These are phyloP conservation scores for Entomortierella chlamydospora DNA, from an alignment of 192 early-diverging fungal species.

Conservation along the genomic window DNA sequence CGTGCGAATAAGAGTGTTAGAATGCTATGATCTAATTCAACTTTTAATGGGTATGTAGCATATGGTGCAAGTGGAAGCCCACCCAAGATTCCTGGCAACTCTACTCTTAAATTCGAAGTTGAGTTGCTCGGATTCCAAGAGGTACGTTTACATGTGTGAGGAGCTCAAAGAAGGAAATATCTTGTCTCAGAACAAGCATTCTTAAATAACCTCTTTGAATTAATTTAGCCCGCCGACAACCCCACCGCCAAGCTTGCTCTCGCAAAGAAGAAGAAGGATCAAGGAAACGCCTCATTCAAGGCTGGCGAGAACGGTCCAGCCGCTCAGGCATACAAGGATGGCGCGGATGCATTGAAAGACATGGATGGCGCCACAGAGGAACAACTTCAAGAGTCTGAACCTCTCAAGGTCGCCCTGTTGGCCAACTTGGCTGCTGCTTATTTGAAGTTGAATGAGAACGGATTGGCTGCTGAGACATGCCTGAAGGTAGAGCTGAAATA, in stretches of 20 bases:
- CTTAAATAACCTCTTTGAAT: too few species aligned
- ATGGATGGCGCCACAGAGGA: conserved; percentile 28
- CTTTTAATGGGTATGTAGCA: conserved; percentile 15
- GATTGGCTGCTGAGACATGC: conserved; percentile 43
- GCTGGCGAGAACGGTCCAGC: conserved; percentile 32
- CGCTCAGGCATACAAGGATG: conserved; percentile 45
- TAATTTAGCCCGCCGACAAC: conserved; percentile 36
- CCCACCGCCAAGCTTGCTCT: conserved; percentile 44
- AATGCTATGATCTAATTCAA: not conserved
- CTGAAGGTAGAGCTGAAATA: conserved; percentile 1
- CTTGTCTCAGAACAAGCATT: not conserved
- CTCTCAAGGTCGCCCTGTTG: conserved; percentile 28
- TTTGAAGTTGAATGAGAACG: conserved; percentile 48
- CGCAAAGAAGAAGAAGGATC: conserved; percentile 52
- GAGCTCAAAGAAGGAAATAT: not conserved
- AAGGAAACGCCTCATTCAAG: conserved; percentile 57
- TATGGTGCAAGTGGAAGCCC: conserved; percentile 50
- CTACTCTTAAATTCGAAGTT: conserved; percentile 56
- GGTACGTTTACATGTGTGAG: conserved; percentile 17
- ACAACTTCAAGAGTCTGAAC: conserved; percentile 17
- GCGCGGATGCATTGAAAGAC: conserved; percentile 40
- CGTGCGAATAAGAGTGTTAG: not conserved
- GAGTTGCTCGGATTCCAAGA: conserved; percentile 55
- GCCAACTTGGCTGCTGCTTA: conserved; percentile 54
- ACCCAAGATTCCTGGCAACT: conserved; percentile 52